phyloP scores from a whole-genome alignment of 2,329 filamentous ascomycete species.

The Clonostachys sp. region DNA sequence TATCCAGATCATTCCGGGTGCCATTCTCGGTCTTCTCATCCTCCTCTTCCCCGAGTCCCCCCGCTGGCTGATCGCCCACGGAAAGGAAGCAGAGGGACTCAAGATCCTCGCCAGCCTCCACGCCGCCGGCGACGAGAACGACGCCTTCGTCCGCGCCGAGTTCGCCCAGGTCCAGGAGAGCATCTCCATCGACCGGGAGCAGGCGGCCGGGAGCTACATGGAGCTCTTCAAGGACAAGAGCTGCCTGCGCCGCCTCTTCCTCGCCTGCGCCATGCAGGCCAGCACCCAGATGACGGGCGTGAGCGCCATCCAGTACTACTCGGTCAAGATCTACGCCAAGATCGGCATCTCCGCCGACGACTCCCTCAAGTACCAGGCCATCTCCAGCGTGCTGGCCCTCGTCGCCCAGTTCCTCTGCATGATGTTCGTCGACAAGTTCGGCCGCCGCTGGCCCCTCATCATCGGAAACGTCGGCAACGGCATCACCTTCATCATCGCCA shows the following conservation, averaged over 20 bases:
- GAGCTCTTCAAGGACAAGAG: conserved; percentile 61
- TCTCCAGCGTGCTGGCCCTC: conserved; percentile 67
- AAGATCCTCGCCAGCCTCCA: conserved; percentile 65
- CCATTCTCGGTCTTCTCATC: conserved; percentile 61
- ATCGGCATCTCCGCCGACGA: conserved; percentile 63
- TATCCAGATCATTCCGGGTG: conserved; percentile 68
- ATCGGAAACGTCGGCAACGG: conserved; percentile 67
- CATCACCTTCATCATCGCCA: conserved; percentile 67
- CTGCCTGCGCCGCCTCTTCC: conserved; percentile 66
- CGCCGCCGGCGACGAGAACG: conserved; percentile 59
- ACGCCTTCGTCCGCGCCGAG: conserved; percentile 69
- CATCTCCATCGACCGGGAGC: conserved; percentile 62
- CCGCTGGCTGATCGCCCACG: conserved; percentile 73
- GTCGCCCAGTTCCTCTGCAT: conserved; percentile 67
- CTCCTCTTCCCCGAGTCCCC: conserved; percentile 65
- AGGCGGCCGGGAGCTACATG: conserved; percentile 64
- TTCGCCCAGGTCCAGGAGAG: conserved; percentile 65
- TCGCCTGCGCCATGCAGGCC: conserved; percentile 66
- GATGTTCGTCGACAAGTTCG: conserved; percentile 62
- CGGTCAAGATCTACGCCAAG: conserved; percentile 59
- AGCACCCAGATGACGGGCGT: conserved; percentile 75
- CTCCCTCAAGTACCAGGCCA: conserved; percentile 71
- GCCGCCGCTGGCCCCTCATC: conserved; percentile 70
- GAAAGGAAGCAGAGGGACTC: conserved; percentile 59
- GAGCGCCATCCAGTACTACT: conserved; percentile 72